Evolutionary conservation across 805 yeast species (phyloP), one percentile per base, ranked within the genome.

Genomic region (Candida broadrunensis): DNA sequence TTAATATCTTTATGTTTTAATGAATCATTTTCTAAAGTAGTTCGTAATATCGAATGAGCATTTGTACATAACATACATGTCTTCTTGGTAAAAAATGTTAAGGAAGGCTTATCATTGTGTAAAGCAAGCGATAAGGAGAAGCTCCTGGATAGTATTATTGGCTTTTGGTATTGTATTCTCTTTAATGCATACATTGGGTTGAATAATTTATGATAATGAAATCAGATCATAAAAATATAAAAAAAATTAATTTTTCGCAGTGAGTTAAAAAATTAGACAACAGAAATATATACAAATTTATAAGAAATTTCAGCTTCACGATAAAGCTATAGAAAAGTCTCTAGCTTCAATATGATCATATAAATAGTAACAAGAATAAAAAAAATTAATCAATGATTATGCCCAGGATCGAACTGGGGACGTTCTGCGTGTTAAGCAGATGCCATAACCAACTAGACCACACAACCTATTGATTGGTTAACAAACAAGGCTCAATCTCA

Each of bases 321-420:
- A n/a, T n/a, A n/a, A n/a, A n/a, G n/a, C n/a, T n/a, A n/a, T n/a
- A n/a, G n/a, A n/a, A n/a, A n/a, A n/a, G n/a, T n/a, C n/a, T n/a
- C n/a, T n/a, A n/a, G n/a, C n/a, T n/a, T n/a, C n/a, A n/a, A n/a
- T n/a, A n/a, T n/a, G n/a, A n/a, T n/a, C n/a, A n/a, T n/a, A n/a
- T n/a, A n/a, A n/a, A n/a, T n/a, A n/a, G n/a, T n/a, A n/a, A n/a
- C n/a, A n/a, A n/a, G 14, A 29, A 29, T 37, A 14, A 33, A 33
- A 24, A 35, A 6, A 29, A 13, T 13, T 11, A 25, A 25, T 7
- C 6, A 5, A 53, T 89, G 97, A 88, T 85, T 88, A 83, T 85
- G 89, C 97, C 97, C 97, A 90, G 97, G 97, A 88, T 91, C 97
- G 97, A 91, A 91, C 97, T 89, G 97, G 97, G 97, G 97, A 91